These are phyloP conservation scores for Phytophthora boehmeriae DNA, from an alignment of 352 stramenopile genomes.

Conservation along the genomic window DNA sequence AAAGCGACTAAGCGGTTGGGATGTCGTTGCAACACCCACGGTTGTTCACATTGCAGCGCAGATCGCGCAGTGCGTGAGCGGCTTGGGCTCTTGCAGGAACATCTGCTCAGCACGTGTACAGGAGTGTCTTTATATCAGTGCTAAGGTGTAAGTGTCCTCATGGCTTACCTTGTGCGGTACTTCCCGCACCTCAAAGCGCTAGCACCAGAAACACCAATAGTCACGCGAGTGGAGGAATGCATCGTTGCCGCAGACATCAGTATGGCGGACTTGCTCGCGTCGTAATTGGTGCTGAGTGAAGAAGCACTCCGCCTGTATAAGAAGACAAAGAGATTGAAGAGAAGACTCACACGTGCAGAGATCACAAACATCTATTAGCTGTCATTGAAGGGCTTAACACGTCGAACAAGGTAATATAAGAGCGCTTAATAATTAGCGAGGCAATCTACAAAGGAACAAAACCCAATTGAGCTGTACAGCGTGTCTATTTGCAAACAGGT, in stretches of 20 bases:
- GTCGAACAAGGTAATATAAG: not conserved
- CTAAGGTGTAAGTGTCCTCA: constrained; percentile 17
- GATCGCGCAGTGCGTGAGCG: constrained; percentile 12
- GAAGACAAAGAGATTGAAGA: not conserved
- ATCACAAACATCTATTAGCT: constrained; percentile 5
- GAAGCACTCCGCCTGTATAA: not conserved
- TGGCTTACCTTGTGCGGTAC: constrained; percentile 13
- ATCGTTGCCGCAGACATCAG: not conserved
- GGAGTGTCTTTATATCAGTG: constrained; percentile 11
- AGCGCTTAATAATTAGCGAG: not conserved
- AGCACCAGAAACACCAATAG: not conserved
- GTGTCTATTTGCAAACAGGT: not conserved
- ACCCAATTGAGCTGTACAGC: not conserved
- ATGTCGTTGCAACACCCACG: constrained; percentile 1
- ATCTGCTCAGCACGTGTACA: constrained; percentile 10
- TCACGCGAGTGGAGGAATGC: constrained; percentile 9
- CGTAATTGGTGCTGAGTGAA: not conserved
- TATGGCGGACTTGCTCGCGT: constrained; percentile 1
- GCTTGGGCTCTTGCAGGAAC: not conserved
- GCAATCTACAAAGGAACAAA: not conserved
- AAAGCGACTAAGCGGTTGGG: constrained; percentile 22
- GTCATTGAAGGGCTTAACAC: constrained; percentile 19
- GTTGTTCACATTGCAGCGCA: not conserved
- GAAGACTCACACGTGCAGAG: not conserved
- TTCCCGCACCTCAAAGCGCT: constrained; percentile 12